A percentile compares a stretch with the other conserved stretches of the same genome.
These are phyloP conservation scores for Ogataea pini DNA, from an alignment of 805 yeast species.

Conservation along the genomic window DNA sequence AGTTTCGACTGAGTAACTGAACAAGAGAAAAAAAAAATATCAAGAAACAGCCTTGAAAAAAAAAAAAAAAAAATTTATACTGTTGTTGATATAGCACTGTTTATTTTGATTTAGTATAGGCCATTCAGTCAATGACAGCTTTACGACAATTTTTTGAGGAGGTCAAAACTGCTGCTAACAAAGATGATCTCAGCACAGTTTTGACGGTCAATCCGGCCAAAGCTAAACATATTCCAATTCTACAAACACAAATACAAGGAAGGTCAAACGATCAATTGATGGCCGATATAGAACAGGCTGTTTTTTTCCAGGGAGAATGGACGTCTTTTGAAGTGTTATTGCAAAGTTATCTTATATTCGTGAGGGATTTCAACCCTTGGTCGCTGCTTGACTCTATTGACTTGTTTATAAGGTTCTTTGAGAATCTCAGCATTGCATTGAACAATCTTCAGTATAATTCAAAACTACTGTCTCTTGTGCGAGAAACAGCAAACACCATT, in stretches of 20 bases:
- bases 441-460: slow-evolving; percentile 43
- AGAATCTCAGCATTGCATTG: slow-evolving; percentile 50
- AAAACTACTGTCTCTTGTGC: slow-evolving; percentile 39
- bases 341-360: slow-evolving; percentile 42
- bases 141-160: not conserved
- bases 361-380: slow-evolving; percentile 57
- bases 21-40: too few relatives aligned
- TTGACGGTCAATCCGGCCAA: slow-evolving; percentile 27
- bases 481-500: slow-evolving; percentile 38
- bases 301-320: slow-evolving; percentile 38
- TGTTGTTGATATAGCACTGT: too few relatives aligned
- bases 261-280: slow-evolving; percentile 25
- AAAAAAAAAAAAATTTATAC: too few relatives aligned
- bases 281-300: slow-evolving; percentile 31
- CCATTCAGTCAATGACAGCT: not conserved
- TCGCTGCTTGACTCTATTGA: slow-evolving; percentile 57
- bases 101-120: too few relatives aligned
- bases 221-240: slow-evolving; percentile 25
- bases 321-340: slow-evolving; percentile 47
- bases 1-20: too few relatives aligned
- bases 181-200: slow-evolving; percentile 12
- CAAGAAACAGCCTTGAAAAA: too few relatives aligned
- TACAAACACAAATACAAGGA: slow-evolving; percentile 30
- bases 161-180: slow-evolving; percentile 2
- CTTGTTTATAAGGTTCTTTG: slow-evolving; percentile 47